Conservation (phyloP, 495 filamentous ascomycete genomes). For the Daldinia caldariorum region DNA sequence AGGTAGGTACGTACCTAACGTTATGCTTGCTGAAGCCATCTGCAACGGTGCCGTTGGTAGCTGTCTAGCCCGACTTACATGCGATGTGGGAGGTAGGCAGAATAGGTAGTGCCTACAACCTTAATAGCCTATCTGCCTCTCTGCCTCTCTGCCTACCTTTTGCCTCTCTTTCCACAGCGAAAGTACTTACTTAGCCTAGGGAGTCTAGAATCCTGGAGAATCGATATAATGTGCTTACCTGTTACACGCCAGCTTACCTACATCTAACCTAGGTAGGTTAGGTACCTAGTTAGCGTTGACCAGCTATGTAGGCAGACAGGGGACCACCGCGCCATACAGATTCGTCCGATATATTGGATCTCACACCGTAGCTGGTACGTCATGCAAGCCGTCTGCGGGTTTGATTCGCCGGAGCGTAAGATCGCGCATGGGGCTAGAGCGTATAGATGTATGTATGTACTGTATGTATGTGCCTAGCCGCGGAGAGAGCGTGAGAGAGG, state of each 20-base stretch:
- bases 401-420: background rate
- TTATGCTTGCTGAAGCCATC: background rate
- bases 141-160: too few relatives aligned
- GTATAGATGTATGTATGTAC: background rate
- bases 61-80: background rate
- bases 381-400: background rate
- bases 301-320: too few relatives aligned
- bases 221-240: background rate
- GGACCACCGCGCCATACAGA: background rate
- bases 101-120: background rate
- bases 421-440: background rate
- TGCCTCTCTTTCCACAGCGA: background rate
- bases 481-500: too few relatives aligned
- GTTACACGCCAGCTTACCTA: background rate
- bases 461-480: background rate
- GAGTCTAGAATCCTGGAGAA: background rate
- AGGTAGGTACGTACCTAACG: too few relatives aligned
- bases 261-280: too few relatives aligned
- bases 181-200: too few relatives aligned
- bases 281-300: too few relatives aligned
- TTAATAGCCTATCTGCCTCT: background rate
- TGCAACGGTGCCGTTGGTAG: background rate
- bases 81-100: constrained; percentile 6
- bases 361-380: background rate
- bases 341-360: background rate